A percentile compares a stretch with the other conserved stretches of the same genome.
phyloP scores from a whole-genome alignment of 805 yeast genomes.

The Cyberlindnera sargentensis region DNA sequence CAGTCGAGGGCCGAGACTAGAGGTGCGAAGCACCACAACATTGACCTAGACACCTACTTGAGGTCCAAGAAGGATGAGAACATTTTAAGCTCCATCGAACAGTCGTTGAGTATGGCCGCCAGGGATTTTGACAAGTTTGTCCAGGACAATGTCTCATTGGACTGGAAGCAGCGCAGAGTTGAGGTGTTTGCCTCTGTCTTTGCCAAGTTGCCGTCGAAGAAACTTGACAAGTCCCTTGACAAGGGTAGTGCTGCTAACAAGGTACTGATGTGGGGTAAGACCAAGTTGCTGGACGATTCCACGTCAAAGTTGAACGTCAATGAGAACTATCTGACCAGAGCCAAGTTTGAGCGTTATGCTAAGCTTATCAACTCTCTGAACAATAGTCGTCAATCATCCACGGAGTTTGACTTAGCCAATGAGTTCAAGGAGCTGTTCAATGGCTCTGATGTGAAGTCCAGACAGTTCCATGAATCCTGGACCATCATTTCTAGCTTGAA shows the following conservation, averaged over 20 bases:
- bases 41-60: conserved; percentile 57
- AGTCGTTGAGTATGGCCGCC: conserved; percentile 63
- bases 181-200: conserved; percentile 61
- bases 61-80: conserved; percentile 73
- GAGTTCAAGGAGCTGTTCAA: conserved; percentile 55
- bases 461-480: conserved; percentile 73
- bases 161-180: conserved; percentile 77
- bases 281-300: conserved; percentile 24
- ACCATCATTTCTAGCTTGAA: conserved; percentile 44
- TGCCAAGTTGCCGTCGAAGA: conserved; percentile 20
- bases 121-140: conserved; percentile 77
- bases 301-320: conserved; percentile 35
- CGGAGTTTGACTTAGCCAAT: conserved; percentile 47
- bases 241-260: not conserved
- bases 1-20: conserved; percentile 24
- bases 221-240: conserved; percentile 5
- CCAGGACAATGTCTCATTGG: conserved; percentile 63
- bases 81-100: conserved; percentile 76
- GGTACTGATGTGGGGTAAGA: conserved; percentile 25
- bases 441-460: conserved; percentile 56
- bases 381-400: conserved; percentile 51
- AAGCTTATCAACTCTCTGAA: conserved; percentile 64
- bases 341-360: conserved; percentile 70
- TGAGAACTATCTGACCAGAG: conserved; percentile 33
- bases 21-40: conserved; percentile 14